Base-by-base conservation (phyloP, 768 basidiomycete genomes). In the Crepidotus variabilis region DNA sequence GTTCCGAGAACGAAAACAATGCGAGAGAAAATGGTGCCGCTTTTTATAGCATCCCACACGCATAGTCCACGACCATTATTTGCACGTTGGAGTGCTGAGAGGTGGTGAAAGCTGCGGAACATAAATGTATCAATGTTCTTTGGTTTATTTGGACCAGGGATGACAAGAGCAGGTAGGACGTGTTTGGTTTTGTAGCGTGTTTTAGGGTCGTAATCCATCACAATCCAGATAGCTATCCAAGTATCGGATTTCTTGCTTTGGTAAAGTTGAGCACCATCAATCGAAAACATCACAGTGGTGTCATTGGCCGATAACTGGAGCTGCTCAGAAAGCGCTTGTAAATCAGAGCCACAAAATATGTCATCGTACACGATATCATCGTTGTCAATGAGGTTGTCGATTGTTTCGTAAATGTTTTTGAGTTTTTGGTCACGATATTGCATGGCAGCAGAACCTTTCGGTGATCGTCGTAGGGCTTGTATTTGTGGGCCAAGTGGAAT, bases 401-500 rank as follows among this genome's bases (percentile, higher is more conserved):
- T 21, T 20, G 36, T 55, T 21, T 58, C 51, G 0, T 62, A 22
- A 24, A 67, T 61, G 14, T 62, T 49, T 13, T 56, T n/a, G 2
- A 64, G 64, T 35, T 67, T 58, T 13, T 54, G 45, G 9, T 58
- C 18, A 0, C 69, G 61, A 21, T 52, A 57, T 4, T 10, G 23
- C 50, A 57, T 51, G 8, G 52, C 52, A 18, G n/a, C 13, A 6
- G 76, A 68, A 13, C 66, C 57, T 1, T 60, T 54, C 0, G 39
- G 55, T 13, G 55, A 63, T 0, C 68, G 56, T 14, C 71, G 63
- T 1, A 73, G 59, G 0, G 78, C 75, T 50, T 80, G 78, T 0
- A 80, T 53, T 50, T 78, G 76, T 0, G 75, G 78, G 2, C 76
- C 76, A 14, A 79, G 45, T 0, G 69, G 75, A 21, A 80, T 70